Evolutionary conservation across 2,329 filamentous ascomycete species (phyloP).

Genomic region (Sporothrix sp.): DNA sequence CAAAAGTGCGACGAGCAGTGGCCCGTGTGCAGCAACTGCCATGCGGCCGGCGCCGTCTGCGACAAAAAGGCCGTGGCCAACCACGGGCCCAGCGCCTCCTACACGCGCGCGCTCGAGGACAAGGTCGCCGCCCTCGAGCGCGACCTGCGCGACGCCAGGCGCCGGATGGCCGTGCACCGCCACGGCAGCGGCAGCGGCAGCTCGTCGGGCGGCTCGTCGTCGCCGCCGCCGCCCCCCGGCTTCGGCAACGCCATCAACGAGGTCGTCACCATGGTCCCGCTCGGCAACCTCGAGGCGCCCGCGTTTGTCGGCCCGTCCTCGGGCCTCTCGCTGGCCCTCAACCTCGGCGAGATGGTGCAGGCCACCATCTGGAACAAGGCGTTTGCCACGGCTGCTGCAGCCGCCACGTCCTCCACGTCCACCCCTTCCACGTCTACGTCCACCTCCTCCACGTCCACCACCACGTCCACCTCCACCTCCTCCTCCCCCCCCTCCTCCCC

Average conservation of each 20-base stretch:
- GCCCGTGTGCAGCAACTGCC: conserved; percentile 12
- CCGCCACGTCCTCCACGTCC: not conserved
- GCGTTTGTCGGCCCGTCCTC: conserved; percentile 10
- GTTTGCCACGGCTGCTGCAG: conserved; percentile 17
- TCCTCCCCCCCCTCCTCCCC: too few relatives aligned
- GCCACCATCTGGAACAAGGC: conserved; percentile 45
- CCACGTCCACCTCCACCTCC: not conserved
- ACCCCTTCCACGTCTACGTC: too few relatives aligned
- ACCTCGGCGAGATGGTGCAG: conserved; percentile 44
- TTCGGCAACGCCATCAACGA: not conserved
- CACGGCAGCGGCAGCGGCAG: too few relatives aligned
- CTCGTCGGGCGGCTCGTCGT: too few relatives aligned
- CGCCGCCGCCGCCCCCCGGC: not conserved
- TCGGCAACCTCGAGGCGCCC: conserved; percentile 10
- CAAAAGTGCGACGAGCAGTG: conserved; percentile 24
- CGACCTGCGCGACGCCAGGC: not conserved
- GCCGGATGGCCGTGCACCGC: not conserved
- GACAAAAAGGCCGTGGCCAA: conserved; percentile 6
- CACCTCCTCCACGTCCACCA: too few relatives aligned
- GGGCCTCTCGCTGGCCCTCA: conserved; percentile 29
- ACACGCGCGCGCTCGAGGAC: conserved; percentile 7
- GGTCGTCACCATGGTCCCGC: conserved; percentile 11
- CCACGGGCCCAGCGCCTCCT: conserved; percentile 6
- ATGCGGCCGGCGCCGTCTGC: conserved; percentile 4
- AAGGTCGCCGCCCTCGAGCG: conserved; percentile 5